Conservation (phyloP, 768 basidiomycete genomes). For the Pleurotus ostreatus region DNA sequence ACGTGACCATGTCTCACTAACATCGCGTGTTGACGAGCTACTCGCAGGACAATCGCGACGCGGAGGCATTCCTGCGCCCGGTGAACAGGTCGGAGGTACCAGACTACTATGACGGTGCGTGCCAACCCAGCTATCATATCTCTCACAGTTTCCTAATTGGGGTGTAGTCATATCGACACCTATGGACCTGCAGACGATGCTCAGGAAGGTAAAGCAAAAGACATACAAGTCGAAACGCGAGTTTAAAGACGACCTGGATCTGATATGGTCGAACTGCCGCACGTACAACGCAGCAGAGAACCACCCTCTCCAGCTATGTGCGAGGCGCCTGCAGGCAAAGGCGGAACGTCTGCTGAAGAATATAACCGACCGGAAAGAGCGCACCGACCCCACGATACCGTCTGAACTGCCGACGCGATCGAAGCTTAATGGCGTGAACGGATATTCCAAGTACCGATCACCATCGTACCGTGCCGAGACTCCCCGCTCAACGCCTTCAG, state of each 20-base stretch:
- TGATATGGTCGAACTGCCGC: slow-evolving; percentile 96
- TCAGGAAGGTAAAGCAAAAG: slow-evolving; percentile 89
- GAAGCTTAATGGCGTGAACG: slow-evolving; percentile 41
- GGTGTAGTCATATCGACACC: slow-evolving; percentile 81
- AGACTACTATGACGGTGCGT: slow-evolving; percentile 88
- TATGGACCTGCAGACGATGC: slow-evolving; percentile 94
- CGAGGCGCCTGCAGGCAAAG: slow-evolving; percentile 76
- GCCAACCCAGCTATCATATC: background rate
- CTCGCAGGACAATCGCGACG: slow-evolving; percentile 76
- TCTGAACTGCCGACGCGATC: slow-evolving; percentile 28
- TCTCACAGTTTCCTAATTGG: slow-evolving; percentile 11
- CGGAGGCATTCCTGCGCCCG: slow-evolving; percentile 90
- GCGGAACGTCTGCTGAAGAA: slow-evolving; percentile 83
- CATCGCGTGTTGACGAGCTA: too few species aligned
- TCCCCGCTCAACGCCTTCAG: slow-evolving; percentile 20
- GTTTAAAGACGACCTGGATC: slow-evolving; percentile 90
- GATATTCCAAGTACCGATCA: slow-evolving; percentile 36
- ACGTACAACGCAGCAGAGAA: slow-evolving; percentile 89
- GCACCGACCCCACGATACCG: slow-evolving; percentile 67
- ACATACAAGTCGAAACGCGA: slow-evolving; percentile 92
- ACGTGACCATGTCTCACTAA: slow-evolving; percentile 18
- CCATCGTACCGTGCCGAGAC: slow-evolving; percentile 27
- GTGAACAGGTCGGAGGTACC: slow-evolving; percentile 87
- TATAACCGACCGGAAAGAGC: slow-evolving; percentile 85
- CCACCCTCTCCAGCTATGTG: slow-evolving; percentile 84